phyloP scores from a whole-genome alignment of 1,284 basidiomycete genomes.

The Microbotryum silenes-acaulis region DNA sequence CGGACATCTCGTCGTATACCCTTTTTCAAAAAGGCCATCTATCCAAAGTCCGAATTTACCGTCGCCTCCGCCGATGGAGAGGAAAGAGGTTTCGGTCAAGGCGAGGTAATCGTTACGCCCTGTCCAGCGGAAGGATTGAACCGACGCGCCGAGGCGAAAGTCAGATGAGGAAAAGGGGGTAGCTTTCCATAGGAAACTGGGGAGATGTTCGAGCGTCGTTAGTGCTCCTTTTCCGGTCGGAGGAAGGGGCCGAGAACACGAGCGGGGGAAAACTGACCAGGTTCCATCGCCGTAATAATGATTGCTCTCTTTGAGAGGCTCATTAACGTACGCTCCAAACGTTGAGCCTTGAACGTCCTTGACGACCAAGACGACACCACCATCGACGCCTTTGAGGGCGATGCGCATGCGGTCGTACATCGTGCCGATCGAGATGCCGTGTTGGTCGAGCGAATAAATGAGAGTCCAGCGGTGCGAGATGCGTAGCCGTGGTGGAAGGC shows the following conservation, averaged over 20 bases:
- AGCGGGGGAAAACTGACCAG: constrained; percentile 13
- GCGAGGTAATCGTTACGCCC: constrained; percentile 86
- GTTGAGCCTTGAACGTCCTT: constrained; percentile 54
- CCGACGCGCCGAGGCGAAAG: constrained; percentile 39
- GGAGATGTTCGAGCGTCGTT: neutral
- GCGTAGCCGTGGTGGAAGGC: constrained; percentile 68
- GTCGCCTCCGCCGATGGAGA: constrained; percentile 85
- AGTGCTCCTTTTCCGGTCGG: neutral
- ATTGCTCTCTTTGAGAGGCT: constrained; percentile 53
- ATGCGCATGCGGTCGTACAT: constrained; percentile 59
- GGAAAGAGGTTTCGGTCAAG: constrained; percentile 66
- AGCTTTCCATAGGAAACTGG: constrained; percentile 66
- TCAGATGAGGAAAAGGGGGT: constrained; percentile 34
- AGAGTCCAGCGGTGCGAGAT: constrained; percentile 75
- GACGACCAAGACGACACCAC: constrained; percentile 53
- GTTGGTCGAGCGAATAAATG: constrained; percentile 87
- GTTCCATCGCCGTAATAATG: constrained; percentile 51
- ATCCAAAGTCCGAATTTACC: constrained; percentile 83
- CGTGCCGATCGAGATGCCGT: constrained; percentile 85
- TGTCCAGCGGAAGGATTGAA: constrained; percentile 74
- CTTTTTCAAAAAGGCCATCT: constrained; percentile 71
- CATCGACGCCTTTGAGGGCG: constrained; percentile 33
- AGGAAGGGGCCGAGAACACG: neutral
- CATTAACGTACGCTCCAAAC: constrained; percentile 76
- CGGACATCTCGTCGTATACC: constrained; percentile 72